Evolutionary conservation across 768 basidiomycete genomes (phyloP).

Genomic region (Boletales sp.): DNA sequence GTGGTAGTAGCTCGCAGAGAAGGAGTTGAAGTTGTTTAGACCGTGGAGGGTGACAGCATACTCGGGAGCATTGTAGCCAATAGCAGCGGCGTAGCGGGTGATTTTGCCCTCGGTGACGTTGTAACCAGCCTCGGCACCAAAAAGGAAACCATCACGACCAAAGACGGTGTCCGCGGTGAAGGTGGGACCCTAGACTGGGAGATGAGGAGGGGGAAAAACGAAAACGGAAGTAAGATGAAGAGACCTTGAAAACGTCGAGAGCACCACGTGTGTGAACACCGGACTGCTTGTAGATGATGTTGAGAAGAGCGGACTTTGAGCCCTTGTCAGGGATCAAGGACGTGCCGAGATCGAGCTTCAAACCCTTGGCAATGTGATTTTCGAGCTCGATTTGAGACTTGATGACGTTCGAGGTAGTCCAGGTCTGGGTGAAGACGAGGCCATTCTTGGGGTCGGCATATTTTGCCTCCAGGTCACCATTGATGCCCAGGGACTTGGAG

Average conservation of each 20-base stretch:
- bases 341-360: slow-evolving; percentile 90
- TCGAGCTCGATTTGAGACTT: slow-evolving; percentile 91
- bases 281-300: slow-evolving; percentile 91
- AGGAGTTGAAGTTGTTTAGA: slow-evolving; percentile 90
- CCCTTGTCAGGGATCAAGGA: slow-evolving; percentile 85
- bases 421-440: slow-evolving; percentile 89
- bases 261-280: slow-evolving; percentile 88
- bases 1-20: slow-evolving; percentile 98
- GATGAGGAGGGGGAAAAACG: background rate
- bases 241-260: slow-evolving; percentile 93
- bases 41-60: slow-evolving; percentile 94
- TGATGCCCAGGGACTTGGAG: slow-evolving; percentile 68
- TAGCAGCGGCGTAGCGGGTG: slow-evolving; percentile 86
- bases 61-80: slow-evolving; percentile 95
- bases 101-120: slow-evolving; percentile 93
- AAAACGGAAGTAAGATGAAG: slow-evolving; percentile 4
- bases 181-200: slow-evolving; percentile 75
- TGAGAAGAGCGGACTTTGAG: slow-evolving; percentile 79
- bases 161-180: slow-evolving; percentile 95
- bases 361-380: slow-evolving; percentile 94
- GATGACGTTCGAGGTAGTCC: slow-evolving; percentile 94
- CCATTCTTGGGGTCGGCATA: slow-evolving; percentile 90
- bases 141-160: slow-evolving; percentile 95
- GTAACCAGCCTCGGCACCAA: slow-evolving; percentile 95
- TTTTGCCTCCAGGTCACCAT: slow-evolving; percentile 94